phyloP scores from a whole-genome alignment of 225 moss, liverwort and hornwort species.

The Thuidium tamariscinum region DNA sequence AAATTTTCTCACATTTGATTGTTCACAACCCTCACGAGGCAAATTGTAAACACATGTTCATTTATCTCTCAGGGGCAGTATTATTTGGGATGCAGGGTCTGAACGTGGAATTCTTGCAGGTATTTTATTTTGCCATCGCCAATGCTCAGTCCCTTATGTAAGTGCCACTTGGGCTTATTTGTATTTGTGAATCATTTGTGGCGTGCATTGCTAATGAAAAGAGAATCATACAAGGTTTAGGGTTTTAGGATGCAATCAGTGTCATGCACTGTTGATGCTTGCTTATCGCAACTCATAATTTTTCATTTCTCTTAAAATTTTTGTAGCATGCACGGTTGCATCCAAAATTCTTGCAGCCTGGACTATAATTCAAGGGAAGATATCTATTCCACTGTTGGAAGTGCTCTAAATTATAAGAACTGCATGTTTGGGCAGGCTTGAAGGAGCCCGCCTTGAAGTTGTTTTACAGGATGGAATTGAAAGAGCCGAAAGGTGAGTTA shows the following conservation, averaged over 20 bases:
- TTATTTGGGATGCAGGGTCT: not conserved
- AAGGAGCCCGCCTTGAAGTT: conserved; percentile 30
- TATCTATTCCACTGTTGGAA: not conserved
- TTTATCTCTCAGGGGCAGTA: not conserved
- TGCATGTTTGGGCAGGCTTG: conserved; percentile 22
- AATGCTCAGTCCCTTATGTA: conserved; percentile 43
- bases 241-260: not conserved
- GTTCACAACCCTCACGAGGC: not conserved
- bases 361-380: not conserved
- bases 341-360: not conserved
- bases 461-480: conserved; percentile 38
- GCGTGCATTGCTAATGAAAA: not conserved
- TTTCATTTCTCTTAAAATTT: not conserved
- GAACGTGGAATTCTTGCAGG: conserved; percentile 15
- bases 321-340: not conserved
- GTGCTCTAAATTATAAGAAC: not conserved
- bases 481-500: conserved; percentile 29
- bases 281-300: not conserved
- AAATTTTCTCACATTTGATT: not conserved
- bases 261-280: not conserved
- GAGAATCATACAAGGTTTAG: not conserved
- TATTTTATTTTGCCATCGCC: conserved; percentile 41
- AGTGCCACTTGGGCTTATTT: not conserved
- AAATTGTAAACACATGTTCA: not conserved
- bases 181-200: not conserved